Evolutionary conservation across 768 basidiomycete species (phyloP).

Genomic region (Trametes cinnabarina): DNA sequence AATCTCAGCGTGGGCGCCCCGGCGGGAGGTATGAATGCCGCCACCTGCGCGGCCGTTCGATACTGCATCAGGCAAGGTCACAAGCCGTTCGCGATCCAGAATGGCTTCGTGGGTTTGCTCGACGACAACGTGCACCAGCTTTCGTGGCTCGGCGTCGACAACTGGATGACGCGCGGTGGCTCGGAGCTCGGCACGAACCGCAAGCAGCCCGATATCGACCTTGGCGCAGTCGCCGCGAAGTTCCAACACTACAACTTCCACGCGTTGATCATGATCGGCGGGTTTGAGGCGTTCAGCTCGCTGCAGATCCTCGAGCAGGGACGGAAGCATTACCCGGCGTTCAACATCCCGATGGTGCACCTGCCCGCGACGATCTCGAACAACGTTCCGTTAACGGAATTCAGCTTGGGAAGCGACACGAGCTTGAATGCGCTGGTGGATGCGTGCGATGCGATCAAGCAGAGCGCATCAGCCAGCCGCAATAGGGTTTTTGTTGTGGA

Average conservation of each 20-base stretch:
- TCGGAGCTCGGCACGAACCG: constrained; percentile 98
- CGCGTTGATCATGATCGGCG: constrained; percentile 85
- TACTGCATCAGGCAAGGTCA: constrained; percentile 94
- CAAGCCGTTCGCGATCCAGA: constrained; percentile 87
- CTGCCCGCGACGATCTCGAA: constrained; percentile 97
- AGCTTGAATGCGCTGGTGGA: constrained; percentile 95
- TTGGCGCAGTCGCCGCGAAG: constrained; percentile 85
- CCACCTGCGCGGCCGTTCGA: constrained; percentile 89
- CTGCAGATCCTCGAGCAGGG: constrained; percentile 77
- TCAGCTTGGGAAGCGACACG: constrained; percentile 95
- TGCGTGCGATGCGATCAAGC: constrained; percentile 98
- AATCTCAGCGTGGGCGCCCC: constrained; percentile 83
- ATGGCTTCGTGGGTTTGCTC: constrained; percentile 93
- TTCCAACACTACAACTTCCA: constrained; percentile 85
- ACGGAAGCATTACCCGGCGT: constrained; percentile 79
- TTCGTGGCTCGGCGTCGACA: constrained; percentile 95
- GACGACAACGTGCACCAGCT: constrained; percentile 85
- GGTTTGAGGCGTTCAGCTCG: constrained; percentile 91
- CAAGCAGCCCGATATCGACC: constrained; percentile 76
- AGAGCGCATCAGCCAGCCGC: constrained; percentile 93
- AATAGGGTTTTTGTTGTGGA: constrained; percentile 98
- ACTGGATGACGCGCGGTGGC: constrained; percentile 94
- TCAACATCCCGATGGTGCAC: constrained; percentile 95
- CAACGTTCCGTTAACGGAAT: constrained; percentile 97
- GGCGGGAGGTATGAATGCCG: constrained; percentile 98